phyloP scores from a whole-genome alignment of 2,329 filamentous ascomycete species.

The Arthrinium puccinioides region DNA sequence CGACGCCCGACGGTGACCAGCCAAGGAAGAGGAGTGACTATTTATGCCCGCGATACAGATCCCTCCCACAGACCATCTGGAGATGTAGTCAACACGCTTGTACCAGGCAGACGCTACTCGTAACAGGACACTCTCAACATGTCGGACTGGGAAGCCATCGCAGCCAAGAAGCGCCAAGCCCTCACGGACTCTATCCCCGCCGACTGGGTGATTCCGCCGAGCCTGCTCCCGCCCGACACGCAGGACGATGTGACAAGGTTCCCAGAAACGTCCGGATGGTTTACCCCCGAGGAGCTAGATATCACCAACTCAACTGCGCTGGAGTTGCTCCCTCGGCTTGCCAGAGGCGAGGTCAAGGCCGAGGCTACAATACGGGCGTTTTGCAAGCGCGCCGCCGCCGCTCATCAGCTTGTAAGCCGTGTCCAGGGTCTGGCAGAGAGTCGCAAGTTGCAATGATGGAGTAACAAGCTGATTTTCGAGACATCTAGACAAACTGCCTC shows the following conservation, averaged over 20 bases:
- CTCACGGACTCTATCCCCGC: slow-evolving; percentile 43
- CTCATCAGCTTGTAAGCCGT: slow-evolving; percentile 25
- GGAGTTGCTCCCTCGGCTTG: slow-evolving; percentile 26
- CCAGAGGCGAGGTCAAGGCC: slow-evolving; percentile 27
- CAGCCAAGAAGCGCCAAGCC: slow-evolving; percentile 33
- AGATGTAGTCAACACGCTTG: too few species aligned
- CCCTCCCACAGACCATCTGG: too few species aligned
- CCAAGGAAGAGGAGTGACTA: too few species aligned
- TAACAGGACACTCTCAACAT: too few species aligned
- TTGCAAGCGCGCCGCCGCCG: slow-evolving; percentile 29
- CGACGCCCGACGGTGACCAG: too few species aligned
- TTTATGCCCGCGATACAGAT: too few species aligned
- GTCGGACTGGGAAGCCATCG: slow-evolving; percentile 34
- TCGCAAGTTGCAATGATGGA: too few species aligned
- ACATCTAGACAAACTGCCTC: slow-evolving; percentile 37
- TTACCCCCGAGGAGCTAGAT: slow-evolving; percentile 35
- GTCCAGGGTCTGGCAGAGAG: not conserved
- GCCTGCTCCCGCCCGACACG: slow-evolving; percentile 43
- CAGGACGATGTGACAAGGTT: slow-evolving; percentile 50
- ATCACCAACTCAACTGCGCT: slow-evolving; percentile 27
- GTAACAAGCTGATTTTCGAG: not conserved
- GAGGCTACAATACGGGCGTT: slow-evolving; percentile 28
- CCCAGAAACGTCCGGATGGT: slow-evolving; percentile 51
- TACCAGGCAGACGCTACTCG: too few species aligned
- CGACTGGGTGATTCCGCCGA: slow-evolving; percentile 48